Evolutionary conservation across 805 yeast genomes (phyloP), one percentile per base, ranked within the genome.

Genomic region (Vanderwaltozyma yarrowii): DNA sequence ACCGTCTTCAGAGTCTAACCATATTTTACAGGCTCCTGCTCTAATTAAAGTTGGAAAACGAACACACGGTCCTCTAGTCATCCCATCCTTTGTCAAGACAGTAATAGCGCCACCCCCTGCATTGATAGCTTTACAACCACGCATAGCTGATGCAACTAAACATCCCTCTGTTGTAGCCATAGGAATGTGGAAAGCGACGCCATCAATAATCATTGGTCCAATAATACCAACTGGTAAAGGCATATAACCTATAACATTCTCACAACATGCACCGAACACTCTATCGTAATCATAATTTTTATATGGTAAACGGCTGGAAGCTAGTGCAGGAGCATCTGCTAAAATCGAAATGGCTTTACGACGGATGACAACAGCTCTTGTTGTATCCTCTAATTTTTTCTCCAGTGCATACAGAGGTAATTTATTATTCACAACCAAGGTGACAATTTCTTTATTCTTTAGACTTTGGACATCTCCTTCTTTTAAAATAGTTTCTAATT

Each of bases 151-250:
- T 5, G 99, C 99, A 49, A 92, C 96, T 41, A 92, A 71, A 65
- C 97, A 94, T 35, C 99, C 99, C 67, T 92, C 99, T 23, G 98
- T 92, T 13, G 99, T 92, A 17, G 99, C 99, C 95, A 92, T 86
- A 29, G 99, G 99, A 48, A 92, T 78, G 62, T 87, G 95, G 59
- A 72, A 81, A 33, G 94, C 77, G 46, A 71, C 75, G 35, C 88
- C 92, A 61, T 92, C 97, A 51, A 92, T 84, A 38, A 84, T 69
- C 58, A 92, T 64, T 6, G 99, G 99, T 37, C 99, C 99, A 18
- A 96, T 96, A 56, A 92, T 79, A 61, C 99, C 99, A 40, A 92
- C 85, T 6, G 99, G 99, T 30, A 92, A 60, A 19, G 98, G 99
- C 78, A 89, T 76, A 59, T 70, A 92, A 17, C 99, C 99, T 60